Conservation (phyloP, 1,284 basidiomycete genomes). For the Lignosus rhinocerotis region DNA sequence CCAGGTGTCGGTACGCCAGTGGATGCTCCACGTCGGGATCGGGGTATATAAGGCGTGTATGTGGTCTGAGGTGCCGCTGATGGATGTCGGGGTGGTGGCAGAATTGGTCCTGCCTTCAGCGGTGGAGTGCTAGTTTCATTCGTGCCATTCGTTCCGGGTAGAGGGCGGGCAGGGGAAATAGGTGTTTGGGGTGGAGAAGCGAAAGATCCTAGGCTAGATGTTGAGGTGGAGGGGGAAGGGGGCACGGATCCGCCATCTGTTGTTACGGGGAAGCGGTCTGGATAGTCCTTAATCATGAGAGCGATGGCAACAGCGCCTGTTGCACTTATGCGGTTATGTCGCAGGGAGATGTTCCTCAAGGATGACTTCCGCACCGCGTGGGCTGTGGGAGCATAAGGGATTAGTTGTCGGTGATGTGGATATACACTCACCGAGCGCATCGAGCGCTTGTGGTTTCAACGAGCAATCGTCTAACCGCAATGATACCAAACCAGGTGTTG, state of each 20-base stretch:
- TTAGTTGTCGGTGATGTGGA: background rate
- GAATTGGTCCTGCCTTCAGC: slow-evolving; percentile 45
- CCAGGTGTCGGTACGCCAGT: slow-evolving; percentile 33
- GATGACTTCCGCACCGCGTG: slow-evolving; percentile 81
- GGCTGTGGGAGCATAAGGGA: slow-evolving; percentile 44
- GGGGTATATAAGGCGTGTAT: slow-evolving; percentile 80
- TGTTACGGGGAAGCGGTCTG: slow-evolving; percentile 61
- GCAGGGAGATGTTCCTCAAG: slow-evolving; percentile 83
- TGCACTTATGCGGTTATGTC: slow-evolving; percentile 81
- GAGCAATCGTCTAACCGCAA: slow-evolving; percentile 83
- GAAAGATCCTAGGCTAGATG: slow-evolving; percentile 21
- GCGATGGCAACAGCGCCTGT: slow-evolving; percentile 89
- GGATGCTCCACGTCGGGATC: slow-evolving; percentile 47
- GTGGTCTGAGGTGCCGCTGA: slow-evolving; percentile 60
- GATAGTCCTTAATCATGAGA: slow-evolving; percentile 93
- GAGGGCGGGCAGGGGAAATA: slow-evolving; percentile 31
- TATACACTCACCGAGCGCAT: slow-evolving; percentile 61
- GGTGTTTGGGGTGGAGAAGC: slow-evolving; percentile 29
- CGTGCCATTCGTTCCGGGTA: slow-evolving; percentile 17
- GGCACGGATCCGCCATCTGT: slow-evolving; percentile 24
- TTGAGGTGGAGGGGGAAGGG: slow-evolving; percentile 26
- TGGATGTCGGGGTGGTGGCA: slow-evolving; percentile 63
- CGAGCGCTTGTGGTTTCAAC: slow-evolving; percentile 70
- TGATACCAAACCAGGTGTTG: slow-evolving; percentile 66
- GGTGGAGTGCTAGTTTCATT: slow-evolving; percentile 28